Conservation (phyloP, 148 eudicot species). For the Rhododendron ferrugineum region DNA sequence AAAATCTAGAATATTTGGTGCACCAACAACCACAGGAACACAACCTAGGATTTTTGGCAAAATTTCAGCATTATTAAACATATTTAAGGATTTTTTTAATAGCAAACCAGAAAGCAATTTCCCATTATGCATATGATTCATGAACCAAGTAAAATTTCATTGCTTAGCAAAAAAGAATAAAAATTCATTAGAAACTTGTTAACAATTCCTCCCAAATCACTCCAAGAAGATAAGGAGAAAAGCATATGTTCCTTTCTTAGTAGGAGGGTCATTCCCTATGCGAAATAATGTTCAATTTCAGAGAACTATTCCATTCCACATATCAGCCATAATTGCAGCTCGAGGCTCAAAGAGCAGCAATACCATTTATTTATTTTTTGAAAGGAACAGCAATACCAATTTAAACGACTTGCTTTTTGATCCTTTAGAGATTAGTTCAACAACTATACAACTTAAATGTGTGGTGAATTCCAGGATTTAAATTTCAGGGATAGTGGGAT, state of each 20-base stretch:
- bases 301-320: background rate
- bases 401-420: background rate
- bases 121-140: background rate
- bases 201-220: background rate
- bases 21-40: constrained; percentile 88
- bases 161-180: background rate
- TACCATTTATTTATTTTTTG: background rate
- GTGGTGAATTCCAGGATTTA: background rate
- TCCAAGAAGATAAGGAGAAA: background rate
- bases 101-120: background rate
- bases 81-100: background rate
- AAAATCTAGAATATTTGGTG: constrained; percentile 90
- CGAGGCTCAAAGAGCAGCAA: background rate
- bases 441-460: background rate
- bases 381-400: background rate
- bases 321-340: background rate
- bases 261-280: background rate
- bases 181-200: background rate
- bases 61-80: background rate
- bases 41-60: constrained; percentile 42
- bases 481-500: background rate
- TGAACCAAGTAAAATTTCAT: background rate
- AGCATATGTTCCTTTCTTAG: background rate
- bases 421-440: background rate
- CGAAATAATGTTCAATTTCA: background rate